Evolutionary conservation across 2,329 filamentous ascomycete genomes (phyloP), one percentile per base, ranked within the genome.

Genomic region (Alternaria consortialis): DNA sequence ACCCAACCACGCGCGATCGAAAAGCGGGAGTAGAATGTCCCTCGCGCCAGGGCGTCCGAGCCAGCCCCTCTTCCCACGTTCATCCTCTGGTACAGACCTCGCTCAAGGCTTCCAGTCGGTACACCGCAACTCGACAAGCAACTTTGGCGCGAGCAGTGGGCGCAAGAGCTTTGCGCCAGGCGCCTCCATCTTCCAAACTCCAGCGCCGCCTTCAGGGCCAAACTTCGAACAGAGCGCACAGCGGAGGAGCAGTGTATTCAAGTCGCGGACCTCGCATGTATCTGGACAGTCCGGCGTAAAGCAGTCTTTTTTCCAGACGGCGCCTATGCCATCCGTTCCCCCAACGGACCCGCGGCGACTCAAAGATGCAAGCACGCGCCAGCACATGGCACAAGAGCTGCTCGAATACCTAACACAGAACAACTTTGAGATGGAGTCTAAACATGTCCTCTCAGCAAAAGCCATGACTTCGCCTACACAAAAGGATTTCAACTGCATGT

Each of bases 361-460:
- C 54, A 91, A 90, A 74, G 93, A 98, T 74, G 85, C 91, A 37
- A 85, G 86, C 23, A 97, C 91, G 69, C 92, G 96, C 75, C 85
- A 88, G 31, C 88, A 90, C 58, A 94, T 99, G 78, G 92, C 91
- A 7, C 91, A 95, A 70, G 94, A 99, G 73, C 81, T 99, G 56
- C 82, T 97, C 67, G 95, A 99, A 68, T 99, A 97, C 76, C 86
- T 99, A 75, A 90, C 92, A 0, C 90, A 94, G 58, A 90, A 97
- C 78, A 97, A 97, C 75, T 99, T 98, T 73, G 95, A 99, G 80
- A 89, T 97, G 86, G 94, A 98, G 70, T 97, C 96, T 90, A 97
- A 97, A 80, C 92, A 98, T 77, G 90, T 89, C 1, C 84, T 99
- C n/a, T 92, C 92, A 1, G 90, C 91, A 65, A 97, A 97, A 72